A percentile compares a stretch with the other conserved stretches of the same genome.
Evolutionary conservation across 2,329 filamentous ascomycete species (phyloP).

Genomic region (Colletotrichum magnum): DNA sequence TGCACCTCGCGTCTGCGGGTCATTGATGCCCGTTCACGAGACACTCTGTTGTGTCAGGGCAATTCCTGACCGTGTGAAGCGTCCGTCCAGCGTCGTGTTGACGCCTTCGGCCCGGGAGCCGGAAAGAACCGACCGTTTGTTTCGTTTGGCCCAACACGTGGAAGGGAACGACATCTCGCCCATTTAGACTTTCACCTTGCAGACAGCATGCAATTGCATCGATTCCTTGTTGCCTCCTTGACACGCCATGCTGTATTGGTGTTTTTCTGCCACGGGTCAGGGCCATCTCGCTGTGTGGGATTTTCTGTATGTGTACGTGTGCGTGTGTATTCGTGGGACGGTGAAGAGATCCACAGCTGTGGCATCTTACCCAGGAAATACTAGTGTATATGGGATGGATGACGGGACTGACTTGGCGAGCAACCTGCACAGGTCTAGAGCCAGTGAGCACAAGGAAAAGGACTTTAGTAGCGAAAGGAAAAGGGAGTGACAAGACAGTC

Average conservation of each 20-base stretch:
- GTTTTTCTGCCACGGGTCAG: constrained; percentile 20
- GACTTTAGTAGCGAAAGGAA: no score
- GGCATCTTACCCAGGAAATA: neutral
- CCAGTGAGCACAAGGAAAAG: no score
- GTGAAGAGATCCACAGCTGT: constrained; percentile 13
- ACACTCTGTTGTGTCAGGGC: no score
- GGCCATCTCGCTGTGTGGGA: constrained; percentile 15
- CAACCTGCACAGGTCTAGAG: neutral
- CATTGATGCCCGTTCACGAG: neutral
- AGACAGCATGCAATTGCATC: constrained; percentile 22
- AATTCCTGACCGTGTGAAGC: neutral
- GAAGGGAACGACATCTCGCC: constrained; percentile 19
- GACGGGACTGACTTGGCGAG: constrained; percentile 23
- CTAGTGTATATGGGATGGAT: constrained; percentile 29
- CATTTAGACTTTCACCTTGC: constrained; percentile 27
- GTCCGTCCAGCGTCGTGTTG: neutral
- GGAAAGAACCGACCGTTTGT: constrained; percentile 23
- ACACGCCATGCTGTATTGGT: constrained; percentile 30
- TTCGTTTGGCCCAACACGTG: constrained; percentile 33
- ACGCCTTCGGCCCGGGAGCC: constrained; percentile 9
- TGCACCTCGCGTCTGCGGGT: neutral
- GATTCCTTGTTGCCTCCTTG: constrained; percentile 23
- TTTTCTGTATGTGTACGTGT: constrained; percentile 1
- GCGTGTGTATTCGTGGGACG: neutral
- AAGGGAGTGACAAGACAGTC: no score